These are phyloP conservation scores for Limnomonas spitsbergensis DNA, from an alignment of 139 green algal species.

Conservation along the genomic window DNA sequence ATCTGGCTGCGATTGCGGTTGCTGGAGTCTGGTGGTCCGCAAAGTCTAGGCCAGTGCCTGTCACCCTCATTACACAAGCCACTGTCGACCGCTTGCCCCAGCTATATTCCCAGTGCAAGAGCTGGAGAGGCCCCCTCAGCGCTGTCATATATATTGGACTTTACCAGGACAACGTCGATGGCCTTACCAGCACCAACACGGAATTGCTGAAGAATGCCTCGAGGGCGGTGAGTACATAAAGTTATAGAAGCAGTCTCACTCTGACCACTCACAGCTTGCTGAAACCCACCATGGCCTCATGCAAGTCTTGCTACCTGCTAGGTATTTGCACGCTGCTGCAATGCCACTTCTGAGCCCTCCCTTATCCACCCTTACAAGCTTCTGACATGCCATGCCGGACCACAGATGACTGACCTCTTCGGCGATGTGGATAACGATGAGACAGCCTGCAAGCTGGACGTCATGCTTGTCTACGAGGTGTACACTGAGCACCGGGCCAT, in stretches of 20 bases:
- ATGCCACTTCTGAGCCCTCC: too few species aligned
- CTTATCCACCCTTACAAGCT: too few species aligned
- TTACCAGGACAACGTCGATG: not conserved
- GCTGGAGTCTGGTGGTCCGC: constrained; percentile 20
- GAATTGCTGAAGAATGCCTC: too few species aligned
- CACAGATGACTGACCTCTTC: constrained; percentile 18
- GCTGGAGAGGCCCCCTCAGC: constrained; percentile 16
- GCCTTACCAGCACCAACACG: too few species aligned
- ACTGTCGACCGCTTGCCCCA: constrained; percentile 26
- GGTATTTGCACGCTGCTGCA: too few species aligned
- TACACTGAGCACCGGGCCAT: constrained; percentile 19
- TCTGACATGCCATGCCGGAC: too few species aligned
- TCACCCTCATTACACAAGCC: constrained; percentile 23
- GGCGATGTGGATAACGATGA: constrained; percentile 15
- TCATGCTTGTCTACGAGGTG: constrained; percentile 26
- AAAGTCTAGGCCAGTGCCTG: not conserved
- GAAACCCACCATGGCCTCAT: too few species aligned
- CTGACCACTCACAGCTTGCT: too few species aligned
- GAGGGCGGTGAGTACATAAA: too few species aligned
- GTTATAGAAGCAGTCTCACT: too few species aligned
- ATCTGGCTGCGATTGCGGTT: constrained; percentile 6
- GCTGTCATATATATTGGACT: constrained; percentile 16
- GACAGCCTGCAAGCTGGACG: constrained; percentile 18
- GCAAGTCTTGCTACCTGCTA: too few species aligned
- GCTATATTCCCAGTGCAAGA: constrained; percentile 26